Evolutionary conservation across 805 yeast genomes (phyloP).

Genomic region (Kuraishia ogatae): DNA sequence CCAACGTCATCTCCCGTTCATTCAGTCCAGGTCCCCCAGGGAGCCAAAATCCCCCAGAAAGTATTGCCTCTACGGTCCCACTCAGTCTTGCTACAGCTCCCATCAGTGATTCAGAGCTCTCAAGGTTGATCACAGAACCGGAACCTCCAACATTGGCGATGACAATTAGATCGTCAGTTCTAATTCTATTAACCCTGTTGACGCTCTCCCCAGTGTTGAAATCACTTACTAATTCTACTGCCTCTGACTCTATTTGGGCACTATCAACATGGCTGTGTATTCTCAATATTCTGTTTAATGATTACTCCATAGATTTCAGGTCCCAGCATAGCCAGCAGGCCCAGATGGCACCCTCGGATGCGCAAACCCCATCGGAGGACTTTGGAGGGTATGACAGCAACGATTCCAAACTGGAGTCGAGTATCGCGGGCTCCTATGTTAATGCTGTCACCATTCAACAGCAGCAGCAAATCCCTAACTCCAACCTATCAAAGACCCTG

Average conservation of each 20-base stretch:
- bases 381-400: slow-evolving; percentile 8
- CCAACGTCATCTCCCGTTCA: not conserved
- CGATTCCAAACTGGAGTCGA: slow-evolving; percentile 6
- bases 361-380: slow-evolving; percentile 2
- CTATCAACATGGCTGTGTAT: slow-evolving; percentile 72
- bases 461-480: slow-evolving; percentile 8
- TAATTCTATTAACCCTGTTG: slow-evolving; percentile 63
- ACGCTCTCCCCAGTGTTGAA: slow-evolving; percentile 85
- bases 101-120: not conserved
- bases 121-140: slow-evolving; percentile 13
- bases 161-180: slow-evolving; percentile 52
- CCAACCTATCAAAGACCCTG: slow-evolving; percentile 74
- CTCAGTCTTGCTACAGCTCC: not conserved
- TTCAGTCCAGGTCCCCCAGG: not conserved
- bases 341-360: not conserved
- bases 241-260: slow-evolving; percentile 95
- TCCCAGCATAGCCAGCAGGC: not conserved
- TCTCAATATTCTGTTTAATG: slow-evolving; percentile 57
- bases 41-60: not conserved
- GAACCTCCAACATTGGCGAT: slow-evolving; percentile 18
- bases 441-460: not conserved
- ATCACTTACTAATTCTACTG: slow-evolving; percentile 79
- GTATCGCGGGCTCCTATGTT: not conserved
- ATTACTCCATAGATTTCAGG: slow-evolving; percentile 49
- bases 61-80: too few species aligned